phyloP scores from a whole-genome alignment of 1,284 basidiomycete species.

The Vanrija sp. region DNA sequence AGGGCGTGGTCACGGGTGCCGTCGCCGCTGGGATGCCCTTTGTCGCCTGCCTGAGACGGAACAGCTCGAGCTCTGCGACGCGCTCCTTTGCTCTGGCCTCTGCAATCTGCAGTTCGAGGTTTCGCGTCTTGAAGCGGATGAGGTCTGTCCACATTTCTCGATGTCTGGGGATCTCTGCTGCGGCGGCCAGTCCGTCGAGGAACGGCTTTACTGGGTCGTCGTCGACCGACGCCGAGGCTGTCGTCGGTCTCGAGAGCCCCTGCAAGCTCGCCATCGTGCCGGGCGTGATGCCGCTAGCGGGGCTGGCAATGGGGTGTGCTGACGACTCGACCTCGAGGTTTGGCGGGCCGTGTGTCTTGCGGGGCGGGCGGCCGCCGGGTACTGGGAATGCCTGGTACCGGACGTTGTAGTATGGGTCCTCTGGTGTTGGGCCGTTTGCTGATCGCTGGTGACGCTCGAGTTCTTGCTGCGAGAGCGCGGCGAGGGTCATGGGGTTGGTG shows the following conservation, averaged over 20 bases:
- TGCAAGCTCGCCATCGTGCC: too few species aligned
- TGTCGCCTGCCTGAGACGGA: conserved; percentile 22
- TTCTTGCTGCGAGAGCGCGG: conserved; percentile 8
- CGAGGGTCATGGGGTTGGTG: neutral
- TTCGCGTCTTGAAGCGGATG: conserved; percentile 34
- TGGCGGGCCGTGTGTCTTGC: conserved; percentile 5
- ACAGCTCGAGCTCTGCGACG: conserved; percentile 42
- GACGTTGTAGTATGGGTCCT: conserved; percentile 12
- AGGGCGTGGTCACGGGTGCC: neutral
- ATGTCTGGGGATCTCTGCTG: conserved; percentile 23
- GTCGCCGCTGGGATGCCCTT: neutral
- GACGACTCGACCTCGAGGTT: neutral
- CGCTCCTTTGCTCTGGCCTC: conserved; percentile 39
- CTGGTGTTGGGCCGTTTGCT: conserved; percentile 16
- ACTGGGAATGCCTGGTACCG: conserved; percentile 13
- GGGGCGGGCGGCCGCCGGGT: conserved; percentile 4
- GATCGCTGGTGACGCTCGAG: conserved; percentile 22
- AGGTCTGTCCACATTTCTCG: conserved; percentile 41
- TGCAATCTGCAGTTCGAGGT: conserved; percentile 46
- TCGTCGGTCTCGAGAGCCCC: too few species aligned
- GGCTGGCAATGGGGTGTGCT: neutral
- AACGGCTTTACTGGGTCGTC: conserved; percentile 17
- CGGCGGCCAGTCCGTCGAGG: conserved; percentile 15
- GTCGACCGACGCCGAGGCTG: neutral
- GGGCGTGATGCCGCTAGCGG: neutral